Base-by-base conservation (phyloP, 768 basidiomycete genomes). In the Coprinopsis sp. region DNA sequence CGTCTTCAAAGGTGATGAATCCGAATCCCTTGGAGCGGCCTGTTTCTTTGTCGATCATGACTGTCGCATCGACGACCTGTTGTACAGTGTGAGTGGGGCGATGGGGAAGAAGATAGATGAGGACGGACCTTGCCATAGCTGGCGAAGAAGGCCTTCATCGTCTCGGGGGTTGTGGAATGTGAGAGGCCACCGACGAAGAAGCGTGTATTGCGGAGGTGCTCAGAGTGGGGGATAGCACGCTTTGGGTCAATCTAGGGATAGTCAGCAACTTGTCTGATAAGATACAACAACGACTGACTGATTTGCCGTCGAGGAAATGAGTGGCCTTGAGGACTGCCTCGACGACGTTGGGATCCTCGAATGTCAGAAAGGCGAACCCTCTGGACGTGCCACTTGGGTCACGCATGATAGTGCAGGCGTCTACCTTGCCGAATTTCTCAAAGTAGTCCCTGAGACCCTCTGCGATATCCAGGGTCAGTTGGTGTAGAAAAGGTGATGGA, bases 321-420 rank as follows among this genome's bases (percentile, higher is more conserved):
- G 82, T 80, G 36, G 77, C 73, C 8, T 72, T 66, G 56, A 89
- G 73, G 29, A 91, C 89, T 4, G 69, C 66, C 50, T 72, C 79
- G 21, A 90, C 83, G 8, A 78, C 71, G 25, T 73, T 66, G 2
- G 84, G 61, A 37, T 87, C 80, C 57, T 82, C 79, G 59, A 90
- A 91, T 3, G 89, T 91, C 58, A 91, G 66, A 60, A 91, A 91
- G 0, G 87, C 89, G 62, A 91, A 91, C 1, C 89, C 89, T 52
- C 88, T 70, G 19, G 89, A 91, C 14, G 86, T 77, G 13, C 86
- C 78, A 4, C 13, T 24, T 6, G 79, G 76, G 63, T 91, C 89
- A 50, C 87, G 82, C 88, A 91, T 91, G 59, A 91, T 89, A 5
- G 85, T 90, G 52, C 81, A 86, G 18, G 86, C 82, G 57, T 86